Conservation (phyloP, 805 yeast genomes). For the Wickerhamiella sergipiensis region DNA sequence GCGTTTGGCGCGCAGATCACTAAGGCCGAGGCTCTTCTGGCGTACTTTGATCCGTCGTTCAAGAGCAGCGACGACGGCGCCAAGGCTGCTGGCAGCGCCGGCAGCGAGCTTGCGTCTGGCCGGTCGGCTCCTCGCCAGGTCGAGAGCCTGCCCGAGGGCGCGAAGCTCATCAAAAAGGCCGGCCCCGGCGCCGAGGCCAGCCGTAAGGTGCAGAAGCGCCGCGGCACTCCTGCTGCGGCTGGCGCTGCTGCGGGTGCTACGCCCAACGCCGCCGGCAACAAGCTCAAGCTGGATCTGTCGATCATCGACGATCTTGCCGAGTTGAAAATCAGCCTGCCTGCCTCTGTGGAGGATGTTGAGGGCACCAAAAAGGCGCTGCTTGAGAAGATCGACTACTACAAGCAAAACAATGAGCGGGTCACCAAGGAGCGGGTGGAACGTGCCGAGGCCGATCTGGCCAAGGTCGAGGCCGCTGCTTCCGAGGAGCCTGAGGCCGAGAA, state of each 20-base stretch:
- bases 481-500: slow-evolving; percentile 5
- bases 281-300: slow-evolving; percentile 67
- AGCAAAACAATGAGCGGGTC: slow-evolving; percentile 63
- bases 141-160: slow-evolving; percentile 45
- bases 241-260: too few relatives aligned
- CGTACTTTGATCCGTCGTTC: slow-evolving; percentile 65
- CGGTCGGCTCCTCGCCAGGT: slow-evolving; percentile 23
- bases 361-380: slow-evolving; percentile 52
- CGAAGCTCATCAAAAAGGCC: slow-evolving; percentile 46
- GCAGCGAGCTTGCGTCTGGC: slow-evolving; percentile 12
- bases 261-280: slow-evolving; percentile 18
- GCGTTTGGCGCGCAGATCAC: slow-evolving; percentile 73
- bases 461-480: slow-evolving; percentile 31
- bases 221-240: slow-evolving; percentile 12
- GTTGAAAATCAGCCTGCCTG: slow-evolving; percentile 67
- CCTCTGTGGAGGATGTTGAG: slow-evolving; percentile 56
- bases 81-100: slow-evolving; percentile 18
- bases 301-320: slow-evolving; percentile 64
- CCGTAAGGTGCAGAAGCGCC: slow-evolving; percentile 36
- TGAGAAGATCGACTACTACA: slow-evolving; percentile 55
- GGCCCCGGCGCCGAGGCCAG: slow-evolving; percentile 32
- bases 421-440: slow-evolving; percentile 61
- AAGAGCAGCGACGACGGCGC: slow-evolving; percentile 35
- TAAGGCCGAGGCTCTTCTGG: slow-evolving; percentile 57
- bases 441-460: slow-evolving; percentile 65